Evolutionary conservation across 2,329 filamentous ascomycete genomes (phyloP).

Genomic region (Venturiaceae sp.): DNA sequence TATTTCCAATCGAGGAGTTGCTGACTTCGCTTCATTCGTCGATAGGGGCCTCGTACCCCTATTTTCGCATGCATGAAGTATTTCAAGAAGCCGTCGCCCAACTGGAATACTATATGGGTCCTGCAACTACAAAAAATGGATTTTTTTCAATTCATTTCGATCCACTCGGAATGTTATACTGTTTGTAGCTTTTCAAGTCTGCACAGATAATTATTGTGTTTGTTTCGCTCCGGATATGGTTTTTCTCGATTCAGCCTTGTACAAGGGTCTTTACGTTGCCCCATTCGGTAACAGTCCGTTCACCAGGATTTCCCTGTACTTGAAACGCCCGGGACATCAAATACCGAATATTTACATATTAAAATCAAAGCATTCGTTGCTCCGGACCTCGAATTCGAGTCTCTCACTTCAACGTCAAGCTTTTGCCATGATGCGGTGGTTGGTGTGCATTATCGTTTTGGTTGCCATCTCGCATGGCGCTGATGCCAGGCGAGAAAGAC

Average conservation of each 20-base stretch:
- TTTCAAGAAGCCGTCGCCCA: too few species aligned
- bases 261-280: not conserved
- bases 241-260: not conserved
- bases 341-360: not conserved
- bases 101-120: too few species aligned
- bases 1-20: too few species aligned
- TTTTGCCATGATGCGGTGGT: not conserved
- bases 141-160: too few species aligned
- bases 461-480: not conserved
- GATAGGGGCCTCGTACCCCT: too few species aligned
- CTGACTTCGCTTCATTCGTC: too few species aligned
- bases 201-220: too few species aligned
- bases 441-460: not conserved
- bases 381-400: not conserved
- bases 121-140: too few species aligned
- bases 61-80: too few species aligned
- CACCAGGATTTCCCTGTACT: not conserved
- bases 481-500: not conserved
- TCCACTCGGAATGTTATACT: too few species aligned
- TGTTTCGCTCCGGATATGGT: too few species aligned
- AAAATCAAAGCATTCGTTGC: not conserved
- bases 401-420: not conserved
- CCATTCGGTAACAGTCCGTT: not conserved
- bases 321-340: not conserved
- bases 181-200: too few species aligned